Evolutionary conservation across 371 early-diverging fungal species (phyloP).

Genomic region (Enterocytospora artemiae): DNA sequence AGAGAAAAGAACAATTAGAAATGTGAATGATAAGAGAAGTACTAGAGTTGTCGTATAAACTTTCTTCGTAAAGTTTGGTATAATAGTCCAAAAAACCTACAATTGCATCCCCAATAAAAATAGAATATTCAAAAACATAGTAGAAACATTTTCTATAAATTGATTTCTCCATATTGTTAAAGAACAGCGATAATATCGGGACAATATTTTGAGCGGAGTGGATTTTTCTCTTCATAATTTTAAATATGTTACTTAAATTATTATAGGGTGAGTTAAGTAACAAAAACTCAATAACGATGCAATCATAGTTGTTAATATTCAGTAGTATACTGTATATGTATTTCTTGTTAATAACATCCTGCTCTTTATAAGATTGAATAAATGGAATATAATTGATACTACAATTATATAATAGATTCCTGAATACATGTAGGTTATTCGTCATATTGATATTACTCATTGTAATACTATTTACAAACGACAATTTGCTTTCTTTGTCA

Average conservation of each 20-base stretch:
- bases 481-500: neutral
- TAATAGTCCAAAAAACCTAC: neutral
- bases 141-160: conserved; percentile 2
- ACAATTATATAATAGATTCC: conserved; percentile 12
- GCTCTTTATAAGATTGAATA: conserved; percentile 6
- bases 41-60: neutral
- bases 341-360: neutral
- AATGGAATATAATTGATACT: neutral
- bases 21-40: neutral
- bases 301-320: conserved; percentile 11
- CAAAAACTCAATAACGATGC: conserved; percentile 16
- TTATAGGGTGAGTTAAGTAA: neutral
- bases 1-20: neutral
- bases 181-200: too few relatives aligned
- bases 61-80: too few relatives aligned
- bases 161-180: too few relatives aligned
- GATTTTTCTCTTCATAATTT: too few relatives aligned
- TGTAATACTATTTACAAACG: conserved; percentile 22
- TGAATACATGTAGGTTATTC: conserved; percentile 16
- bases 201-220: too few relatives aligned
- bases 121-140: neutral
- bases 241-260: too few relatives aligned
- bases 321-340: conserved; percentile 11
- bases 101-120: neutral
- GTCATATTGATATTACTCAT: conserved; percentile 1